phyloP scores from a whole-genome alignment of 140 eudicot genomes.

The Cichorium intybus region DNA sequence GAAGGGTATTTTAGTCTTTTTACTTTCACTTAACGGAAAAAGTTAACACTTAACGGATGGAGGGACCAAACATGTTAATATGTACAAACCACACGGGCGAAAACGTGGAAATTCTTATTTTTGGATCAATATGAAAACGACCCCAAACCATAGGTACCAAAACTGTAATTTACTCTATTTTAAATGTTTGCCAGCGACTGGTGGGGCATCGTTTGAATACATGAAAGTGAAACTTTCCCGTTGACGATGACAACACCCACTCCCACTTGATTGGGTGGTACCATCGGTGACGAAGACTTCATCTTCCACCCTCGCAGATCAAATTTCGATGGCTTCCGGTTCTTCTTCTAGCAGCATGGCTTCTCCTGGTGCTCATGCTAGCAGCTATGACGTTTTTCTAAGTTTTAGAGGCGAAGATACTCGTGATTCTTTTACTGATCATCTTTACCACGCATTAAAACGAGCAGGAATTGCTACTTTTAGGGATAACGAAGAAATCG shows the following conservation, averaged over 20 bases:
- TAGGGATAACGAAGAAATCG: conserved; percentile 6
- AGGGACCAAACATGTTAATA: too few species aligned
- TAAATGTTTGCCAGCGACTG: neutral
- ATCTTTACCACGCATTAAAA: neutral
- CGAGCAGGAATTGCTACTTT: conserved; percentile 7
- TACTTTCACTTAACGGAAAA: too few species aligned
- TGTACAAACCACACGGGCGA: too few species aligned
- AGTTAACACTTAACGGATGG: too few species aligned
- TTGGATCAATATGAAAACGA: too few species aligned
- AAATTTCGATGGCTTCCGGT: conserved; percentile 6
- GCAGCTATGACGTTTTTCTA: conserved; percentile 13
- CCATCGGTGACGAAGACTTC: neutral
- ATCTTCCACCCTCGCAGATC: neutral
- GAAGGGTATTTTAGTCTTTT: too few species aligned
- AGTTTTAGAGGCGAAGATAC: conserved; percentile 26
- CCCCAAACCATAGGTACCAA: too few species aligned
- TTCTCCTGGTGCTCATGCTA: neutral
- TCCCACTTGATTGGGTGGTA: neutral
- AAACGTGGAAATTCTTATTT: too few species aligned
- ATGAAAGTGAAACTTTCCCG: neutral
- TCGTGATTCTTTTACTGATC: conserved; percentile 15
- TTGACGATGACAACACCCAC: neutral
- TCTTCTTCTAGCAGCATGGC: neutral
- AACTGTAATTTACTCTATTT: too few species aligned
- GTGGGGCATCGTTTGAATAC: neutral